These are phyloP conservation scores for Gaertneriomyces semiglobifer DNA, from an alignment of 192 early-diverging fungal species.

Conservation along the genomic window DNA sequence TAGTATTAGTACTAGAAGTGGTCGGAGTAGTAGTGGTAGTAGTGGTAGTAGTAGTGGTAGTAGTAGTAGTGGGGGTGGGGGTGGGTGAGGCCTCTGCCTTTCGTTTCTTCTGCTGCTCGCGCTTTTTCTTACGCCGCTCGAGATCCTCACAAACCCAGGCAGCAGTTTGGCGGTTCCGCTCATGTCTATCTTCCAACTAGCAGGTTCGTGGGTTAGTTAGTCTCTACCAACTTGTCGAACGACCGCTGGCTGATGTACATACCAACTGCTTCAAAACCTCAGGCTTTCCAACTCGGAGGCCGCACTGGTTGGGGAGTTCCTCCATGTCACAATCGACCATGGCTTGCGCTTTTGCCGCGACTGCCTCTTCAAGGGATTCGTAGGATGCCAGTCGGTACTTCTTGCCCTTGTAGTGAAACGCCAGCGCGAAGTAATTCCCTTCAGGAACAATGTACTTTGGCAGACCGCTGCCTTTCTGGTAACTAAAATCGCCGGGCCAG, in stretches of 20 bases:
- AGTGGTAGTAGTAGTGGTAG: constrained; percentile 1
- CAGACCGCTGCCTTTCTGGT: not conserved
- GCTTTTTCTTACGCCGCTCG: constrained; percentile 1
- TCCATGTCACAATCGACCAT: constrained; percentile 1
- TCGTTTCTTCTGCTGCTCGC: constrained; percentile 3
- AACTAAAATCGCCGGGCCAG: not conserved
- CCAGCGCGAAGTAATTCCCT: constrained; percentile 3
- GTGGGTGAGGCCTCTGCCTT: not conserved
- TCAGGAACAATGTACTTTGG: constrained; percentile 6
- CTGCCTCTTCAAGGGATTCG: constrained; percentile 1
- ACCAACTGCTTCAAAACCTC: constrained; percentile 6
- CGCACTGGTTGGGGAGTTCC: not conserved
- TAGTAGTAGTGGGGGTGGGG: constrained; percentile 5
- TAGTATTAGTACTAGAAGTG: too few relatives aligned
- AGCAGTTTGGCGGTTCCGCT: not conserved
- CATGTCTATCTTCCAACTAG: not conserved
- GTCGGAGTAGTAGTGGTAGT: too few relatives aligned
- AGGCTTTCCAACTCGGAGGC: constrained; percentile 3
- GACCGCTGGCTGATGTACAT: too few relatives aligned
- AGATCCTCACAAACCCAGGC: constrained; percentile 3
- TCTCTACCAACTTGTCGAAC: too few relatives aligned
- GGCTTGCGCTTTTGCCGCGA: not conserved
- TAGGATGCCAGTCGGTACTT: constrained; percentile 2
- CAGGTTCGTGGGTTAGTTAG: too few relatives aligned
- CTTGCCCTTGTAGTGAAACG: constrained; percentile 6